Evolutionary conservation across 208 protist genomes (phyloP).

Genomic region (Trypanosoma vivax): DNA sequence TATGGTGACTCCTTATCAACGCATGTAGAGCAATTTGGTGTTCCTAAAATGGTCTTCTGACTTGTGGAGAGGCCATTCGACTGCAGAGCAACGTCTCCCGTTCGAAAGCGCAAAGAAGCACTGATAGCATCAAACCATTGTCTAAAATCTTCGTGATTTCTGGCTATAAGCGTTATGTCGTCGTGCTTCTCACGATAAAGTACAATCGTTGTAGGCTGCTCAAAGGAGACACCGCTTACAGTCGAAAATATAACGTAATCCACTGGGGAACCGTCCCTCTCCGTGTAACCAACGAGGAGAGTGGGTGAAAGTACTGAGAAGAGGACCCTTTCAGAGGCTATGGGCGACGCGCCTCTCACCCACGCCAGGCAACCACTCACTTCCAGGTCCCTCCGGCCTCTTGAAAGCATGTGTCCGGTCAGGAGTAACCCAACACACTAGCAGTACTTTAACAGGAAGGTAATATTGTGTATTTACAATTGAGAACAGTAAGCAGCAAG

Average conservation of each 20-base stretch:
- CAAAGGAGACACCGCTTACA: slow-evolving; percentile 5
- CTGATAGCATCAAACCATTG: slow-evolving; percentile 22
- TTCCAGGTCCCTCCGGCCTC: too few relatives aligned
- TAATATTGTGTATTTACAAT: background rate
- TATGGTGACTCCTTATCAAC: too few relatives aligned
- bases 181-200: background rate
- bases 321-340: slow-evolving; percentile 1
- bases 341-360: background rate
- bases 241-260: slow-evolving; percentile 27
- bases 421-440: background rate
- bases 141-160: slow-evolving; percentile 2
- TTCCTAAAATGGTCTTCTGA: background rate
- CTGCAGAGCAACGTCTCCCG: background rate
- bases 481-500: slow-evolving; percentile 7
- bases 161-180: slow-evolving; percentile 13
- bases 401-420: slow-evolving; percentile 27
- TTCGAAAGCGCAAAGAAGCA: slow-evolving; percentile 2
- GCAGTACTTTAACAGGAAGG: background rate
- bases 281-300: slow-evolving; percentile 18
- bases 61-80: background rate
- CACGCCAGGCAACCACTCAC: slow-evolving; percentile 25
- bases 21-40: too few relatives aligned
- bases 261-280: slow-evolving; percentile 12
- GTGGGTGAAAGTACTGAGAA: slow-evolving; percentile 29
- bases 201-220: slow-evolving; percentile 1